Base-by-base conservation (phyloP, 768 basidiomycete genomes). In the Rhizopogon vinicolor region DNA sequence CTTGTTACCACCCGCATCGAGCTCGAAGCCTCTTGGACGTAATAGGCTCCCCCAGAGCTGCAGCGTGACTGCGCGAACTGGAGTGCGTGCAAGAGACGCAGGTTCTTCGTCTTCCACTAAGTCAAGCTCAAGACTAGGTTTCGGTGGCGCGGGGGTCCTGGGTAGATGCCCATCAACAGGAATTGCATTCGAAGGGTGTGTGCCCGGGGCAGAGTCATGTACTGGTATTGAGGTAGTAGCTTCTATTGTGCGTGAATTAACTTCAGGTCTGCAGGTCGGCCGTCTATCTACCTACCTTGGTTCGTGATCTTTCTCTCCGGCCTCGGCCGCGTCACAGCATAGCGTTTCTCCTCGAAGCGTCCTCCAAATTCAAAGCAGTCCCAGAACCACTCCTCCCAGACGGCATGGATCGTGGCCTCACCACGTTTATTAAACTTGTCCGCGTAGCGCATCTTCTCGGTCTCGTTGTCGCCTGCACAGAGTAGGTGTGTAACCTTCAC, bases 371-470 rank as follows among this genome's bases (percentile, higher is more conserved):
- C 83, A 2, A 95, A 63, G 28, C 82, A 95, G 63, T 97, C 94
- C 92, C 92, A 95, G 54, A 97, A 89, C 95, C 95, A 98, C 58
- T 96, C 93, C 64, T 95, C 93, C 89, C 94, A 96, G 1, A 97
- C 83, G 2, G 95, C 73, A 49, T 81, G 76, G 33, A 93, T 93
- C 43, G 81, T 77, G 5, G 86, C 87, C 67, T 91, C 90, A 35
- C 84, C 81, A 19, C 77, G 74, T 16, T 74, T 67, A 64, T 88
- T 89, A 62, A 89, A 88, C 63, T 86, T 87, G 54, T 84, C 78
- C 0, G 91, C 91, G 62, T 88, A 90, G 5, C 74, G 77, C 78
- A 93, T 86, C 74, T 93, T 93, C 48, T 89, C 83, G 10, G 85
- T 72, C 67, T 86, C 77, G 44, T 78, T 77, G 57, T 84, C 78